Evolutionary conservation across 2,329 filamentous ascomycete genomes (phyloP).

Genomic region (Diaporthe destruens): DNA sequence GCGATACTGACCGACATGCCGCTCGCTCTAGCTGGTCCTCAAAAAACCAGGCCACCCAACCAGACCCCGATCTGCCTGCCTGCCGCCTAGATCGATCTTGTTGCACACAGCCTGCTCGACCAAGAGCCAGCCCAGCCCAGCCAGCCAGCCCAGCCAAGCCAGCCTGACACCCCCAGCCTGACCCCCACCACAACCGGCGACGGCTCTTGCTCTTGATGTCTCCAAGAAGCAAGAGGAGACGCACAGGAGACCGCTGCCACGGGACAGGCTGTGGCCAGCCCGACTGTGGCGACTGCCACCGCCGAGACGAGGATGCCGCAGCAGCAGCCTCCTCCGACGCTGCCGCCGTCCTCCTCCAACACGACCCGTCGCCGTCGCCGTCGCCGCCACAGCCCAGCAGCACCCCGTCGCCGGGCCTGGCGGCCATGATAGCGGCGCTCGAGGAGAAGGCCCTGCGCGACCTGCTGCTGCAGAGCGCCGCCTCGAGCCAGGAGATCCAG

Average conservation of each 20-base stretch:
- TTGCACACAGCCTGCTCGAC: no score
- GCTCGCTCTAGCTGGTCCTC: neutral
- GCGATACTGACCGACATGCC: neutral
- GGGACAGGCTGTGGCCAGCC: constrained; percentile 25
- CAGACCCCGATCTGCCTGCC: no score
- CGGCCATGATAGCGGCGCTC: constrained; percentile 25
- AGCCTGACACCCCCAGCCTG: no score
- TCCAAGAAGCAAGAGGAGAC: constrained; percentile 30
- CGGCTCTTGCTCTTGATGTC: constrained; percentile 15
- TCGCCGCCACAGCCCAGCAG: neutral
- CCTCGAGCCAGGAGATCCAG: constrained; percentile 23
- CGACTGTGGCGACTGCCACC: constrained; percentile 25
- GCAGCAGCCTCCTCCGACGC: no score
- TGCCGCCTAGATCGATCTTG: no score
- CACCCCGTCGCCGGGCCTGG: constrained; percentile 4
- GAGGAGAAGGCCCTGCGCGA: constrained; percentile 30
- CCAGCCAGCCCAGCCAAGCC: no score
- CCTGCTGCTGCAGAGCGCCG: constrained; percentile 25
- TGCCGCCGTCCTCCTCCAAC: no score
- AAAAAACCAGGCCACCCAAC: neutral
- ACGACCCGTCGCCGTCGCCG: neutral
- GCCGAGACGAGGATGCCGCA: neutral
- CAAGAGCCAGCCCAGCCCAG: no score
- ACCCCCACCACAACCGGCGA: neutral
- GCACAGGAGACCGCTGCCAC: constrained; percentile 28